Base-by-base conservation (phyloP, 1,284 basidiomycete genomes). In the Coniferiporia sulphurascens region DNA sequence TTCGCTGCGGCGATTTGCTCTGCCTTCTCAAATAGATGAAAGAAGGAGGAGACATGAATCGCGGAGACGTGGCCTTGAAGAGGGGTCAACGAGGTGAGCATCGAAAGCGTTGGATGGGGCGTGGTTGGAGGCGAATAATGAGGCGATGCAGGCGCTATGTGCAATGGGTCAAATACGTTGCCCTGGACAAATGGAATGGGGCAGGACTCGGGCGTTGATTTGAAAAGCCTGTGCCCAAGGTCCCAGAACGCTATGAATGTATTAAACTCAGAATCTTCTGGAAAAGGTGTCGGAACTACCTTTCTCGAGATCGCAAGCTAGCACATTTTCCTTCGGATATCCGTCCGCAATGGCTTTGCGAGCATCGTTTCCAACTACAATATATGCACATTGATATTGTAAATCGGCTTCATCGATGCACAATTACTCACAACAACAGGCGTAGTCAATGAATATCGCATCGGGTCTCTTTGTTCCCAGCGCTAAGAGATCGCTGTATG, bases 371-470 rank as follows among this genome's bases (percentile, higher is more conserved):
- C 68, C 69, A 43, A 70, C 69, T 69, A 34, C n/a, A 27, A 49
- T 51, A 32, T 17, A 3, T 46, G 10, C 13, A 46, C 32, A 19
- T 27, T 36, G 36, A 46, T 15, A 13, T 13, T 32, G 17, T 52
- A 32, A 27, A 35, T 27, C 12, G 9, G 6, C 22, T 27, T n/a
- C 9, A 43, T 13, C n/a, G 1, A 52, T 21, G 6, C 38, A n/a
- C 15, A 19, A 22, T 34, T 0, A 69, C 78, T 67, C 62, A 82
- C 81, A 80, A 64, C 79, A 81, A 64, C 78, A 81, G 12, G 71
- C 75, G 6, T 77, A 66, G 52, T 78, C 76, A 1, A 84, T 70
- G n/a, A 83, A 69, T 49, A 85, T 74, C 2, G 80, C 77, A 48
- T 72, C 71, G 13, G 71, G 62, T 15, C 72, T 73, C 1, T 74